These are phyloP conservation scores for Austroboletus niveus DNA, from an alignment of 1,284 basidiomycete species.

Conservation along the genomic window DNA sequence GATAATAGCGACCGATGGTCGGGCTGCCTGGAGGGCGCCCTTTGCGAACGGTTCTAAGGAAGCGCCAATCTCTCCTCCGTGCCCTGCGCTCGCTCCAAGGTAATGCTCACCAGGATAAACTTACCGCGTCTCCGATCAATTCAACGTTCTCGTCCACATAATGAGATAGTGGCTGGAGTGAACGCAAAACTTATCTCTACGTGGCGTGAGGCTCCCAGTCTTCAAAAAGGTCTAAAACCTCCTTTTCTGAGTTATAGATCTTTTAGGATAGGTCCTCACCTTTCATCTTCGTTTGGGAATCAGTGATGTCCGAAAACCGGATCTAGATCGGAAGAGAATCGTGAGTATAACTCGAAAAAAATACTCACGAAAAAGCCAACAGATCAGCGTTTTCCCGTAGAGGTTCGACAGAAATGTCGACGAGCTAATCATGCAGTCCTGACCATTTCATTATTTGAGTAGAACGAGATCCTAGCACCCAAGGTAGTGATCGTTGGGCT, in stretches of 20 bases:
- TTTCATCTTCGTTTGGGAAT: constrained; percentile 13
- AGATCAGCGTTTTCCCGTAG: constrained; percentile 12
- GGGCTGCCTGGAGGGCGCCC: constrained; percentile 5
- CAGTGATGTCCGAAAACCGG: constrained; percentile 19
- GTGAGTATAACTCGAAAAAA: neutral
- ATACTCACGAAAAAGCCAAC: neutral
- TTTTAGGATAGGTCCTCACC: constrained; percentile 2
- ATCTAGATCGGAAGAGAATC: constrained; percentile 1
- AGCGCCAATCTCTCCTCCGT: constrained; percentile 30
- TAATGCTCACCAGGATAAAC: neutral
- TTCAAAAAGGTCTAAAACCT: constrained; percentile 32
- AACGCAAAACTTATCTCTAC: constrained; percentile 33
- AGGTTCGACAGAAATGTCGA: constrained; percentile 6
- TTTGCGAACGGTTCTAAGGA: constrained; percentile 17
- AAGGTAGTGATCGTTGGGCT: constrained; percentile 31
- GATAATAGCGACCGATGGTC: constrained; percentile 2
- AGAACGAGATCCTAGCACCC: constrained; percentile 37
- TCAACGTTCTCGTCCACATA: constrained; percentile 29
- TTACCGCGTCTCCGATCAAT: constrained; percentile 38
- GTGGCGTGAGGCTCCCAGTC: constrained; percentile 44
- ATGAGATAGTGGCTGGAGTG: constrained; percentile 28
- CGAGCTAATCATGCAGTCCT: constrained; percentile 27
- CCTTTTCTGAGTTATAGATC: constrained; percentile 17
- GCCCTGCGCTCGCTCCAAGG: constrained; percentile 32
- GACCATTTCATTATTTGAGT: constrained; percentile 35